Conservation (phyloP, 352 stramenopile genomes). For the Nothophytophthora sp. region DNA sequence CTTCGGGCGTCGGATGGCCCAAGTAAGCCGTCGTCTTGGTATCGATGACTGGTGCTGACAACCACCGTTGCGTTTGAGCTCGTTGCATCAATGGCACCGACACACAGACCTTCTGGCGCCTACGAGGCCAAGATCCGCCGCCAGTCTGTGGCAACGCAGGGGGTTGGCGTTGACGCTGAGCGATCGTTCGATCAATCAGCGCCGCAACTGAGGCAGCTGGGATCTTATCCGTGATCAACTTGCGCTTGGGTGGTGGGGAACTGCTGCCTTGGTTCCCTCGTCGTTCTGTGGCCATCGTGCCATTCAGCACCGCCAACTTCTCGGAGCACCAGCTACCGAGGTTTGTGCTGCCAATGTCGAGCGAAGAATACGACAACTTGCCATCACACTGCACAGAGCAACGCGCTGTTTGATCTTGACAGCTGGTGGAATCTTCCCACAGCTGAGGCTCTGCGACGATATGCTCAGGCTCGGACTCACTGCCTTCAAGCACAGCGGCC, state of each 20-base stretch:
- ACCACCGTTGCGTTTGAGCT: slow-evolving; percentile 16
- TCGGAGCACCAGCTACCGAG: not conserved
- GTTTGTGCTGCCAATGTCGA: not conserved
- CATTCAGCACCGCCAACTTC: not conserved
- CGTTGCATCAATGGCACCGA: slow-evolving; percentile 15
- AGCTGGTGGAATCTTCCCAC: not conserved
- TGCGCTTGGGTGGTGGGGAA: not conserved
- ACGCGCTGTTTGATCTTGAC: too few relatives aligned
- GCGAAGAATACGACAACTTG: not conserved
- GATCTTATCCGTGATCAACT: too few relatives aligned
- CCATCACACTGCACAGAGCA: too few relatives aligned
- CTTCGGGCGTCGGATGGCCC: not conserved
- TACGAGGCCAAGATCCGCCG: not conserved
- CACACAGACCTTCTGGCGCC: slow-evolving; percentile 1
- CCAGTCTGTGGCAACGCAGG: not conserved
- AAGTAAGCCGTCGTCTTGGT: too few relatives aligned
- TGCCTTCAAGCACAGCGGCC: too few relatives aligned
- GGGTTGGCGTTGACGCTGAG: not conserved
- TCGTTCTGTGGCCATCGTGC: not conserved
- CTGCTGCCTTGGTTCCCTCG: not conserved
- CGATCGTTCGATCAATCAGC: not conserved
- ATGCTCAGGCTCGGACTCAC: too few relatives aligned
- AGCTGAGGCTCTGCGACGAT: not conserved
- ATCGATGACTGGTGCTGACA: slow-evolving; percentile 4
- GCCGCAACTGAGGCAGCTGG: too few relatives aligned